Base-by-base conservation (phyloP, 2,329 filamentous ascomycete species). In the Claviceps africana region DNA sequence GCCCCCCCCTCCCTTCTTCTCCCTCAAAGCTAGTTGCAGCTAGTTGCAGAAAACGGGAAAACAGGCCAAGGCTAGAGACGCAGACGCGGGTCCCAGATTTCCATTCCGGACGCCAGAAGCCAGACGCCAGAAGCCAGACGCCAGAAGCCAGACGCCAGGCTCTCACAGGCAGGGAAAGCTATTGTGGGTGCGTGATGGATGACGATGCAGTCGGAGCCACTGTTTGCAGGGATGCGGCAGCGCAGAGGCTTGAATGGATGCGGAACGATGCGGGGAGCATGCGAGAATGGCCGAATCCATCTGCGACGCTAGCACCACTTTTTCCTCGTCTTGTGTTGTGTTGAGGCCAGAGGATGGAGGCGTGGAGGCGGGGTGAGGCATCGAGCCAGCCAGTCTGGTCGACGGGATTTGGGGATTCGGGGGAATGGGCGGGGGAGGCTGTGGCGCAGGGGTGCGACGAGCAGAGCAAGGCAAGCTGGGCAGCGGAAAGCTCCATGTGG, bases 191-290 rank as follows among this genome's bases (percentile, higher is more conserved):
- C 22, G 47, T 8, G 19, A 42, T 49, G 35, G 33, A 51, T 50
- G 39, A 54, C 51, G 49, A 54, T 51, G 53, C 53, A 49, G 53
- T 51, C 48, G 46, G 44, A 49, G 49, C 53, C 49, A 49, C 53
- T 46, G 45, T 44, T 31, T 49, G 53, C 53, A 51, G 42, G 52
- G 53, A 54, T 54, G n/a, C 22, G 39, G 11, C 37, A 47, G 35
- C 17, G 39, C 19, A 33, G 51, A 50, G 49, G 52, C 52, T 51
- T 39, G 48, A 48, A 45, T 47, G 51, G 48, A 51, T 48, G 53
- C 33, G 53, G 35, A 49, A 49, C 46, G 35, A 52, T 52, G 53
- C 50, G 50, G 53, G 53, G 53, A 54, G 50, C 50, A 39, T 43
- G 53, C 15, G 39, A 44, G 48, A 54, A 49, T 37, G 42, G 46